Evolutionary conservation across 768 basidiomycete species (phyloP).

Genomic region (Boletus subparvulus): DNA sequence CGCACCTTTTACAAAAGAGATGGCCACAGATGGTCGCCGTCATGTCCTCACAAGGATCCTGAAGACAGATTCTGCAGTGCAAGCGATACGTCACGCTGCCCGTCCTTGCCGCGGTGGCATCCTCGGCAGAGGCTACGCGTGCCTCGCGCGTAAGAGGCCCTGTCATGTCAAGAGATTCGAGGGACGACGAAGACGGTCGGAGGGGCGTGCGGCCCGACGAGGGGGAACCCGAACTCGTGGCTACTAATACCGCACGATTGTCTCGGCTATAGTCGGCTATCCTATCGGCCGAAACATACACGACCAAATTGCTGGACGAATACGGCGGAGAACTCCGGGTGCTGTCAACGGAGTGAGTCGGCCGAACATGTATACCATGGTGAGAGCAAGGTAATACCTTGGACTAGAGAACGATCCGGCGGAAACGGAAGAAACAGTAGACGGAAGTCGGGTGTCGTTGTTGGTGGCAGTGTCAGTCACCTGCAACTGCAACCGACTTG

Average conservation of each 20-base stretch:
- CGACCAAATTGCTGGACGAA: conserved; percentile 24
- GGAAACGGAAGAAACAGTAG: conserved; percentile 12
- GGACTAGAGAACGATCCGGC: conserved; percentile 13
- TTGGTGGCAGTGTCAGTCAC: neutral
- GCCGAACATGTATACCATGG: neutral
- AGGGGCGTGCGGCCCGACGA: conserved; percentile 20
- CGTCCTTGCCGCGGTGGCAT: neutral
- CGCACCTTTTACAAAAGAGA: conserved; percentile 57
- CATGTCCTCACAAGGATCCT: conserved; percentile 49
- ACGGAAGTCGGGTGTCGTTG: conserved; percentile 8
- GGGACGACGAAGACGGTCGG: conserved; percentile 25
- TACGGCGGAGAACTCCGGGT: conserved; percentile 1
- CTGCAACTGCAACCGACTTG: neutral
- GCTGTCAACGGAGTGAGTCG: conserved; percentile 2
- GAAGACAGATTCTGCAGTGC: conserved; percentile 51
- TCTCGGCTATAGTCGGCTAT: conserved; percentile 33
- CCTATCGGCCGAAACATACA: conserved; percentile 30
- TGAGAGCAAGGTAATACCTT: conserved; percentile 10
- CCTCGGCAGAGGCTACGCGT: neutral
- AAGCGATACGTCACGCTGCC: conserved; percentile 22
- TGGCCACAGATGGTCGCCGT: conserved; percentile 66
- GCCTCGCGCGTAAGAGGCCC: neutral
- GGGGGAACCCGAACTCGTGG: conserved; percentile 27
- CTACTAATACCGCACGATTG: conserved; percentile 31
- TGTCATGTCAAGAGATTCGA: conserved; percentile 17